Evolutionary conservation across 2,329 filamentous ascomycete genomes (phyloP).

Genomic region (Talaromyces sp.): DNA sequence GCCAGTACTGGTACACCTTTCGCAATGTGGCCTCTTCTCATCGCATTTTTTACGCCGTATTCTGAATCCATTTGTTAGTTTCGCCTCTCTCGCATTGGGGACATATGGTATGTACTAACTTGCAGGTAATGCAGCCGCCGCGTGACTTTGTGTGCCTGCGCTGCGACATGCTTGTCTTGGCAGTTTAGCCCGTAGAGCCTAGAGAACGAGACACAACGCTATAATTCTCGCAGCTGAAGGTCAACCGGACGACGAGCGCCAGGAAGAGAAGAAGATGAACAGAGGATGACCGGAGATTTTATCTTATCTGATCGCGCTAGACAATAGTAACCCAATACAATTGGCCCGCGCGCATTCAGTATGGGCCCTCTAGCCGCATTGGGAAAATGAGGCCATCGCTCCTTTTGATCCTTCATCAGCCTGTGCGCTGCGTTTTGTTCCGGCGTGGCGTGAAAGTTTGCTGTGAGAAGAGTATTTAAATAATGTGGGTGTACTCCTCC

Average conservation of each 20-base stretch:
- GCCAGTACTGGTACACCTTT: conserved; percentile 29
- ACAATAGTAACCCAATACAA: neutral
- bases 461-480: neutral
- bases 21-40: conserved; percentile 26
- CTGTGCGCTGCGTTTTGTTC: neutral
- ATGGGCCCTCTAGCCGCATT: neutral
- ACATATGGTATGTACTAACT: neutral
- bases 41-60: conserved; percentile 31
- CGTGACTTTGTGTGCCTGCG: conserved; percentile 3
- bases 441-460: neutral
- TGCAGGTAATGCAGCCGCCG: conserved; percentile 7
- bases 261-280: neutral
- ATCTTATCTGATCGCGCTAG: conserved; percentile 9
- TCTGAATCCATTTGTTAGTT: neutral
- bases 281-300: neutral
- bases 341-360: neutral
- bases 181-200: neutral
- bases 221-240: neutral
- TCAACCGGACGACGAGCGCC: neutral
- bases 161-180: neutral
- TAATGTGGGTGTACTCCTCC: too few relatives aligned
- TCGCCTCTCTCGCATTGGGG: neutral
- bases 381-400: neutral
- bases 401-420: neutral
- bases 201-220: neutral